Evolutionary conservation across 345 rosid species (phyloP), one percentile per base, ranked within the genome.

Genomic region (Boechera retrofracta): DNA sequence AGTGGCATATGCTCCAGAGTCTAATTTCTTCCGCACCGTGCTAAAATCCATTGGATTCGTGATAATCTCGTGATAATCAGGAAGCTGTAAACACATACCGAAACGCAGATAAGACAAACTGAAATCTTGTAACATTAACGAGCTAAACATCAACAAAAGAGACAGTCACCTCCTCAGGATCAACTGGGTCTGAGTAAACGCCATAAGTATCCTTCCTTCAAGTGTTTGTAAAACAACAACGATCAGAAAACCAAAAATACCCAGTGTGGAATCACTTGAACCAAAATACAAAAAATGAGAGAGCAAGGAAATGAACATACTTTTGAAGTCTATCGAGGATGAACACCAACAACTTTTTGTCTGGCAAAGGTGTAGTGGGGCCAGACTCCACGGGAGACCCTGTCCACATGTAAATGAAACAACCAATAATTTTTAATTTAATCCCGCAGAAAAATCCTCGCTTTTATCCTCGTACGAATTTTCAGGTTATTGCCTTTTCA

Each of bases 311-410:
- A 74, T 75, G 65, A 60, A 77, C 51, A 75, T 75, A 92, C 98
- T 94, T 90, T 94, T 94, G 98, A 88, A 94, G 97, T 87, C 98
- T 88, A 83, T 92, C 98, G 82, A 94, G 97, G 83, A 94, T 89
- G 95, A 94, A 94, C 84, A 88, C 82, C 86, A 94, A 87, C 88
- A 94, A 88, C 94, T 90, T 92, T 90, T 92, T 92, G 87, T 92
- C 92, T 81, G 98, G 98, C 90, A 94, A 89, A 87, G 97, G 91
- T 54, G 89, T 87, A 69, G 96, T 89, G 96, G 98, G 98, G 41
- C 97, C 99, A 57, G 88, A 85, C 82, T 87, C 97, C 85, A 78
- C 86, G 85, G 77, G 81, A 71, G 89, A 87, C 78, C 86, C 98
- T 94, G 90, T 82, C 87, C 91, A 82, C 88, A 87, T 64, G 86